phyloP scores from a whole-genome alignment of 345 rosid genomes.

The Camelina hispida region DNA sequence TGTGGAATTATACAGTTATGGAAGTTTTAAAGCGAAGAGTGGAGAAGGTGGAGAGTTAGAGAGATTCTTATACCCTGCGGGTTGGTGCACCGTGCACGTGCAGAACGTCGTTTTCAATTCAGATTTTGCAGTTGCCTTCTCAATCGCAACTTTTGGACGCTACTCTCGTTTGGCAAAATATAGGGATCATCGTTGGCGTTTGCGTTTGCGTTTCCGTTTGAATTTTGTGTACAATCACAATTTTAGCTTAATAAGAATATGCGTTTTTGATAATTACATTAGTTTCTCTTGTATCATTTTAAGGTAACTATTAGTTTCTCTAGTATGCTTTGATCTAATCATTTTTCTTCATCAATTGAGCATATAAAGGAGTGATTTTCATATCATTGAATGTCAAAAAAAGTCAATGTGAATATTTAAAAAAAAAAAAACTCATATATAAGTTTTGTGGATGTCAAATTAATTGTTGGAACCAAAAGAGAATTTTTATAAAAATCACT shows the following conservation, averaged over 20 bases:
- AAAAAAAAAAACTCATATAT: no score
- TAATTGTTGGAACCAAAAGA: no score
- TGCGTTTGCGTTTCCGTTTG: conserved; percentile 43
- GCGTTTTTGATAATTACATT: conserved; percentile 14
- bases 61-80: conserved; percentile 41
- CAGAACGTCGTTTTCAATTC: conserved; percentile 14
- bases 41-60: conserved; percentile 18
- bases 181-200: no score
- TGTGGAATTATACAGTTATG: conserved; percentile 41
- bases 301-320: background rate
- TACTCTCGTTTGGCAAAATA: background rate
- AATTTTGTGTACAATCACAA: background rate
- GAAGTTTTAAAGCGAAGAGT: conserved; percentile 42
- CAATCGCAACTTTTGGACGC: conserved; percentile 27
- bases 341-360: no score
- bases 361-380: no score
- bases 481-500: no score
- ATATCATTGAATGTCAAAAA: no score
- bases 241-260: conserved; percentile 5
- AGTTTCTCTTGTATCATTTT: background rate
- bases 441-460: no score
- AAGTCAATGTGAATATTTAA: no score
- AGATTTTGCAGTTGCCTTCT: background rate
- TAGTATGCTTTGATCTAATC: background rate
- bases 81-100: conserved; percentile 46